phyloP scores from a whole-genome alignment of 768 basidiomycete species.

The Atractiella rhizophila region DNA sequence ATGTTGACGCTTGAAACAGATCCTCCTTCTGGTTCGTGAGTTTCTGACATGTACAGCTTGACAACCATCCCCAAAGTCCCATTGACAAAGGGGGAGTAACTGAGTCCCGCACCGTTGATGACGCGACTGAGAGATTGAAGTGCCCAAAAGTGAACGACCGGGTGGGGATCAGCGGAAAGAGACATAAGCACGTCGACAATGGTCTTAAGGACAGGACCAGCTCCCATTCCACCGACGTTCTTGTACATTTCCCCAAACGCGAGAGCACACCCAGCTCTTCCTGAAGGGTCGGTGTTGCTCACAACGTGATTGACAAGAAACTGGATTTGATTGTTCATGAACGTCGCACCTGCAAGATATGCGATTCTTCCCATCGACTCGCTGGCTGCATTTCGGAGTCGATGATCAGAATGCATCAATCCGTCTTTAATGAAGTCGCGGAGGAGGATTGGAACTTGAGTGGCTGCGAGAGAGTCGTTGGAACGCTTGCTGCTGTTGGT shows the following conservation, averaged over 20 bases:
- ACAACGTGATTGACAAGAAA: conserved; percentile 79
- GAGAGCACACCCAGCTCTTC: conserved; percentile 74
- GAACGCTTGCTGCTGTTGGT: conserved; percentile 25
- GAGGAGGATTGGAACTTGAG: conserved; percentile 31
- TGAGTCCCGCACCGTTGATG: conserved; percentile 69
- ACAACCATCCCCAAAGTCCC: conserved; percentile 71
- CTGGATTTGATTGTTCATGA: conserved; percentile 66
- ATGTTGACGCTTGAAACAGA: conserved; percentile 54
- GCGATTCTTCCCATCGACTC: conserved; percentile 73
- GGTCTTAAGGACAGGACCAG: conserved; percentile 78
- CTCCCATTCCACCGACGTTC: conserved; percentile 79
- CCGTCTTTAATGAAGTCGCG: conserved; percentile 32
- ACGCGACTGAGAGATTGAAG: conserved; percentile 61
- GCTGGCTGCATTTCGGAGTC: conserved; percentile 51
- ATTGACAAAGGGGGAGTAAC: conserved; percentile 67
- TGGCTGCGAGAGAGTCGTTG: conserved; percentile 39
- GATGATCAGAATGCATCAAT: conserved; percentile 50
- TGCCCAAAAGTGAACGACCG: conserved; percentile 84
- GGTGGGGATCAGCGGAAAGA: conserved; percentile 82
- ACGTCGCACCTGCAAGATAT: conserved; percentile 52
- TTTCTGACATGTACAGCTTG: conserved; percentile 65
- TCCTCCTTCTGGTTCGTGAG: conserved; percentile 82
- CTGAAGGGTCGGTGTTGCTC: conserved; percentile 72
- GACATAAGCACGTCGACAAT: conserved; percentile 88
- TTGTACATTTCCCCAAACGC: conserved; percentile 79